A percentile compares a stretch with the other conserved stretches of the same genome.
These are phyloP conservation scores for Fomitiporia mediterranea DNA, from an alignment of 1,284 basidiomycete species.

Conservation along the genomic window DNA sequence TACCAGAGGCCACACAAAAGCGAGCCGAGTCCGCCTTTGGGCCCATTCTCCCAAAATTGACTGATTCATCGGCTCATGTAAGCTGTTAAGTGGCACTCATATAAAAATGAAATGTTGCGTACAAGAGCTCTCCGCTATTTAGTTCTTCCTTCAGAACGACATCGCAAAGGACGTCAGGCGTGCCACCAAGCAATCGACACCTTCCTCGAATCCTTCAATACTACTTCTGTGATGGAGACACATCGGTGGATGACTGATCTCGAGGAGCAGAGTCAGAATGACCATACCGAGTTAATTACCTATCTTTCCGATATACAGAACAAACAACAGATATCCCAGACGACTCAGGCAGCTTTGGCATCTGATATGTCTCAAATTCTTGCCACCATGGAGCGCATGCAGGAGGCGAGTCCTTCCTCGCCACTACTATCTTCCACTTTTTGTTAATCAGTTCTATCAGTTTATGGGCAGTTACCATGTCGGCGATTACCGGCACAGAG, in stretches of 20 bases:
- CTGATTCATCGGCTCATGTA: too few relatives aligned
- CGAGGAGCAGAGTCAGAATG: constrained; percentile 31
- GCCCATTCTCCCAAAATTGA: too few relatives aligned
- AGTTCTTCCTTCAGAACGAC: constrained; percentile 41
- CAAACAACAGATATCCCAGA: constrained; percentile 30
- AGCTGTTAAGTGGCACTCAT: constrained; percentile 36
- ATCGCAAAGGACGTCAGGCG: constrained; percentile 38
- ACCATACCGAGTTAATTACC: constrained; percentile 37
- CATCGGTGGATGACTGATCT: constrained; percentile 44
- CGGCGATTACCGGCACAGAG: constrained; percentile 35
- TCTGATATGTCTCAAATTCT: constrained; percentile 31
- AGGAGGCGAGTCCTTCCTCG: constrained; percentile 32
- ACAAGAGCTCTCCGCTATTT: constrained; percentile 32
- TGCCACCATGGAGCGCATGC: constrained; percentile 41
- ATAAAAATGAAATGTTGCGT: constrained; percentile 40
- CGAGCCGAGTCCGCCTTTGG: constrained; percentile 26
- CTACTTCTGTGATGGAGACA: constrained; percentile 40
- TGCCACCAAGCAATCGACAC: constrained; percentile 39
- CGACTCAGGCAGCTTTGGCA: too few relatives aligned
- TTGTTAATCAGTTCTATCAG: constrained; percentile 22
- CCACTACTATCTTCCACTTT: not conserved
- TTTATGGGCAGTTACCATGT: constrained; percentile 33
- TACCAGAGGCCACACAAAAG: constrained; percentile 25
- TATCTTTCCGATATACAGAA: constrained; percentile 41
- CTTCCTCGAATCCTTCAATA: constrained; percentile 41